A percentile compares a stretch with the other conserved stretches of the same genome.
phyloP scores from a whole-genome alignment of 176 grass and related monocot species.

The Lolium perenne region DNA sequence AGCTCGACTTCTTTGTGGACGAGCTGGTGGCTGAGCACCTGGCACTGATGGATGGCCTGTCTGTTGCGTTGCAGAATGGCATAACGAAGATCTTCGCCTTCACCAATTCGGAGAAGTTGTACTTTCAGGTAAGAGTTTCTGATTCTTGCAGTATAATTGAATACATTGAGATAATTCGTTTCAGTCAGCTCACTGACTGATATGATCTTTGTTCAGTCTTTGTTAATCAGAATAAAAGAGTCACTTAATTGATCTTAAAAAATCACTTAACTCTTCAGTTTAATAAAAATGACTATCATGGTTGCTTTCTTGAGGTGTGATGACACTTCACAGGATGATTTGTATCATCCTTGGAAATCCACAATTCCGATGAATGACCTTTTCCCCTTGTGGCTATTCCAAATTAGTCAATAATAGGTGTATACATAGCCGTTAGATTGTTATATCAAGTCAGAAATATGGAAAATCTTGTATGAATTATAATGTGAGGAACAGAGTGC shows the following conservation, averaged over 20 bases:
- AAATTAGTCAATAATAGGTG: not conserved
- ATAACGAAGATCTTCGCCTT: constrained; percentile 86
- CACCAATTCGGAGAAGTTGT: constrained; percentile 91
- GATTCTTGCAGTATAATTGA: not conserved
- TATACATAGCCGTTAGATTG: not conserved
- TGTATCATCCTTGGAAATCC: constrained; percentile 14
- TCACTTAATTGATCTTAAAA: not conserved
- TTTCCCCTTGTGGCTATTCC: not conserved
- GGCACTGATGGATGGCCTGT: constrained; percentile 90
- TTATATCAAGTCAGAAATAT: not conserved
- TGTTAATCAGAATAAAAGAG: not conserved
- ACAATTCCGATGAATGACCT: not conserved
- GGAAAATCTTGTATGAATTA: not conserved
- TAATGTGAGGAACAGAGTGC: not conserved
- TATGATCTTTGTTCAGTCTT: not conserved
- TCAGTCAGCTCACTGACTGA: not conserved
- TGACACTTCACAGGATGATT: not conserved
- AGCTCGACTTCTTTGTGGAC: constrained; percentile 92
- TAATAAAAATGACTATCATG: not conserved
- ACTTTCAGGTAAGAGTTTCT: constrained; percentile 72
- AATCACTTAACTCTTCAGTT: not conserved
- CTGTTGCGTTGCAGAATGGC: constrained; percentile 79
- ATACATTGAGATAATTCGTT: not conserved
- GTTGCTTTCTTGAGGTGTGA: not conserved
- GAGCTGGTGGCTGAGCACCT: constrained; percentile 94